These are phyloP conservation scores for Diplodia seriata DNA, from an alignment of 2,329 filamentous ascomycete genomes.

Conservation along the genomic window DNA sequence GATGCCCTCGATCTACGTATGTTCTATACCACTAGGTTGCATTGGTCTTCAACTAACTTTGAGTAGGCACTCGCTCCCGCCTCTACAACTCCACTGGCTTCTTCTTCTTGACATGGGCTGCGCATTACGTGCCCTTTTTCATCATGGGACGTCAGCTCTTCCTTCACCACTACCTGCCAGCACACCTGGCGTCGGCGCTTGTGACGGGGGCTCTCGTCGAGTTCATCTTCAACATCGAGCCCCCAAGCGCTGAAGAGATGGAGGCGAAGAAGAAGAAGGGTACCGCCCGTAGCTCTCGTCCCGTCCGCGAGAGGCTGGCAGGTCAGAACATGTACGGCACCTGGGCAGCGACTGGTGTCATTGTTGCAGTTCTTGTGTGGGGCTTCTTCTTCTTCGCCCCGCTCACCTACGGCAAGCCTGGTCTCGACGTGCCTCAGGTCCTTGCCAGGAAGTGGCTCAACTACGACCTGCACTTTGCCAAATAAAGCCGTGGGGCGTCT, in stretches of 20 bases:
- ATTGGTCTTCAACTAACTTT: conserved; percentile 35
- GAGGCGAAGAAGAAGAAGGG: conserved; percentile 46
- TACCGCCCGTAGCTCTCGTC: conserved; percentile 54
- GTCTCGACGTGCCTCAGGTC: conserved; percentile 79
- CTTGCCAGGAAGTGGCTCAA: conserved; percentile 90
- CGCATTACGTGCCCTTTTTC: conserved; percentile 96
- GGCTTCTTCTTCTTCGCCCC: conserved; percentile 95
- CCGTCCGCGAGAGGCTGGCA: conserved; percentile 81
- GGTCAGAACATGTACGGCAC: conserved; percentile 76
- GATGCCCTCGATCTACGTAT: conserved; percentile 92
- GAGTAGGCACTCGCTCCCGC: conserved; percentile 80
- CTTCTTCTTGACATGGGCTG: conserved; percentile 98
- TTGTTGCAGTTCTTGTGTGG: conserved; percentile 72
- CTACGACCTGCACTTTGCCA: conserved; percentile 98
- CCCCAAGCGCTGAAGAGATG: conserved; percentile 51
- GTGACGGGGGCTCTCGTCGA: conserved; percentile 92
- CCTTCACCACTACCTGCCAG: conserved; percentile 95
- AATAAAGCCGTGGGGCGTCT: conserved; percentile 64
- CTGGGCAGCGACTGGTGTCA: conserved; percentile 78
- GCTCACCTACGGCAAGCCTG: conserved; percentile 92
- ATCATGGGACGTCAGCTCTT: conserved; percentile 98
- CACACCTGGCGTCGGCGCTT: conserved; percentile 87
- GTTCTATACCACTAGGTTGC: conserved; percentile 50
- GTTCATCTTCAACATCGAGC: conserved; percentile 93
- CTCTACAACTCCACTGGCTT: conserved; percentile 99